These are phyloP conservation scores for Tuber magnatum DNA, from an alignment of 495 filamentous ascomycete genomes.

Conservation along the genomic window DNA sequence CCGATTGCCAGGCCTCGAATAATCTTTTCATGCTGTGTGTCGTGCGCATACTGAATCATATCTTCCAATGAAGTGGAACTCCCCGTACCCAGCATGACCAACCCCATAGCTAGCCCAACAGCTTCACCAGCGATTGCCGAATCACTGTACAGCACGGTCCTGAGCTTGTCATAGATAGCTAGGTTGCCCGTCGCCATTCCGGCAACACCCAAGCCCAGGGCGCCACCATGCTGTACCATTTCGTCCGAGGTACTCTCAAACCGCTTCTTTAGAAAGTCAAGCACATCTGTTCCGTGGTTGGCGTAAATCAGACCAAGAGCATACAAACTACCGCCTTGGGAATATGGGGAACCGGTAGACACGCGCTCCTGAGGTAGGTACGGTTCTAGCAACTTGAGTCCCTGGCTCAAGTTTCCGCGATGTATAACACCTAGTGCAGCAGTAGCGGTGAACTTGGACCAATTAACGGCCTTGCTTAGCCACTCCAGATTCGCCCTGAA, in stretches of 20 bases:
- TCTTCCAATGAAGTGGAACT: conserved; percentile 83
- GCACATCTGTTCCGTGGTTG: conserved; percentile 89
- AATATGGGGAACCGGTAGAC: conserved; percentile 70
- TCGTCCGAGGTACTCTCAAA: conserved; percentile 85
- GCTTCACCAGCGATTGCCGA: conserved; percentile 96
- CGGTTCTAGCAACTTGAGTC: conserved; percentile 84
- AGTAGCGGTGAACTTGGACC: conserved; percentile 99
- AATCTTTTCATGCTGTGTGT: conserved; percentile 98
- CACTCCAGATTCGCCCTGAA: conserved; percentile 97
- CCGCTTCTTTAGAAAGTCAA: conserved; percentile 78
- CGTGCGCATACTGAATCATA: conserved; percentile 95
- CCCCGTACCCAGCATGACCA: conserved; percentile 95
- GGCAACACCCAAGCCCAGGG: conserved; percentile 88
- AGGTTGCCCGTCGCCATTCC: conserved; percentile 93
- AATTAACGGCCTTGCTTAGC: conserved; percentile 97
- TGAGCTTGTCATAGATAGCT: conserved; percentile 84
- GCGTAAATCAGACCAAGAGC: conserved; percentile 95
- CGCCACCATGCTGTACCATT: conserved; percentile 94
- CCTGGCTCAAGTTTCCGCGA: conserved; percentile 84
- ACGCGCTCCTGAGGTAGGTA: conserved; percentile 77
- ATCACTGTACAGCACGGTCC: conserved; percentile 77
- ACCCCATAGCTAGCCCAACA: conserved; percentile 87
- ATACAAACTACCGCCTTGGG: conserved; percentile 91
- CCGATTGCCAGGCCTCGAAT: conserved; percentile 90
- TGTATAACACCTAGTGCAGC: conserved; percentile 96